Evolutionary conservation across 352 stramenopile genomes (phyloP).

Genomic region (Pythium brachiatum): DNA sequence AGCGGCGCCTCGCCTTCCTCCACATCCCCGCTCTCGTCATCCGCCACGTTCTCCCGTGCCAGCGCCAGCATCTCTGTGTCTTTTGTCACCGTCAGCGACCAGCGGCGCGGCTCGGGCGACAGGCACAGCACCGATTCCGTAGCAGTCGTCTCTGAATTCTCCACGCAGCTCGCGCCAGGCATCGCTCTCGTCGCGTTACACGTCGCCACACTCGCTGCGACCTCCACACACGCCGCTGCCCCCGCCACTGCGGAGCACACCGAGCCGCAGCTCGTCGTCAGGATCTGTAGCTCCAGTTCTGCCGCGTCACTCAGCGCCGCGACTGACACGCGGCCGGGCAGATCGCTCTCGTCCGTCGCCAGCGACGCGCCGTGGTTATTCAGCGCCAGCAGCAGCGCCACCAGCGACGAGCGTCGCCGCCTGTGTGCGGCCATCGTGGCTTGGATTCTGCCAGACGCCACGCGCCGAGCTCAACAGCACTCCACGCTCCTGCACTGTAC

Average conservation of each 20-base stretch:
- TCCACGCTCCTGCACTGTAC: no score
- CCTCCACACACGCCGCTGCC: constrained; percentile 7
- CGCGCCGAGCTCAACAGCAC: no score
- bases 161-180: constrained; percentile 10
- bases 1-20: neutral
- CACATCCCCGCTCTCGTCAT: neutral
- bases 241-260: constrained; percentile 8
- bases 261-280: constrained; percentile 14
- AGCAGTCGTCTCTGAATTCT: neutral
- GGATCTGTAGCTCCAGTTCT: neutral
- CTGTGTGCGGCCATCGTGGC: neutral
- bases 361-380: no score
- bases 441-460: neutral
- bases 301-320: neutral
- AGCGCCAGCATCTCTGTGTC: constrained; percentile 13
- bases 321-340: neutral
- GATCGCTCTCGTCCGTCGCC: neutral
- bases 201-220: neutral
- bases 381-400: neutral
- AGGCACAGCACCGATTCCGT: constrained; percentile 15
- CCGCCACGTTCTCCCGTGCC: neutral
- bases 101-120: constrained; percentile 5
- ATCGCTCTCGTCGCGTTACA: constrained; percentile 11
- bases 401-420: neutral
- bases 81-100: constrained; percentile 15